Evolutionary conservation across 2,329 filamentous ascomycete genomes (phyloP).

Genomic region (Epichloe coenophiala): DNA sequence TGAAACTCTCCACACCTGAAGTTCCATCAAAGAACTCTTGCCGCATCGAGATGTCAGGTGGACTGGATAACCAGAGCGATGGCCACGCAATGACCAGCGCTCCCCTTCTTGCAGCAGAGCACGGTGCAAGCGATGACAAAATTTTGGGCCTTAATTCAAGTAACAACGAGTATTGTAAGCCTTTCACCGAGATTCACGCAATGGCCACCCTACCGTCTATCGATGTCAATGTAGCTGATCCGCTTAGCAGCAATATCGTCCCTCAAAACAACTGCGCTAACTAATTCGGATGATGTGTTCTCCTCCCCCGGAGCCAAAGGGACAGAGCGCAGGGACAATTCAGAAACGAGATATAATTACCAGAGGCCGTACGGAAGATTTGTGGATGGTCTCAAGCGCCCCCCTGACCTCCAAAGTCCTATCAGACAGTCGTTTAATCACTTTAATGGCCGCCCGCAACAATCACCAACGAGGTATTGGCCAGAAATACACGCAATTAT

Average conservation of each 20-base stretch:
- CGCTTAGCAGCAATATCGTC: not conserved
- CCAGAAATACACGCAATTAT: not conserved
- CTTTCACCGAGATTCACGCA: not conserved
- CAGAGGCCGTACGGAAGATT: not conserved
- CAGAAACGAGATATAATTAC: not conserved
- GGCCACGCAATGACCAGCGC: not conserved
- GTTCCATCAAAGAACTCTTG: not conserved
- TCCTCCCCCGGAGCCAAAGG: not conserved
- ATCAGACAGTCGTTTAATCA: conserved; percentile 1
- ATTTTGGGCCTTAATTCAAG: not conserved
- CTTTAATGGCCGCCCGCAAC: not conserved
- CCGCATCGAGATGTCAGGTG: conserved; percentile 2
- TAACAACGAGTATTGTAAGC: not conserved
- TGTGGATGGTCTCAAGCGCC: not conserved
- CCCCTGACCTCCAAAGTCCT: conserved; percentile 2
- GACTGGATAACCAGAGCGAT: not conserved
- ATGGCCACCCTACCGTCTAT: not conserved
- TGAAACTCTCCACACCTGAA: not conserved
- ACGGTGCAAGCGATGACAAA: not conserved
- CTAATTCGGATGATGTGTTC: not conserved
- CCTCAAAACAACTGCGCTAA: not conserved
- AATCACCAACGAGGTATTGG: conserved; percentile 1
- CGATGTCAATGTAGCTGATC: not conserved
- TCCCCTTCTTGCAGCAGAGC: not conserved
- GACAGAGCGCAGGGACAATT: not conserved